Evolutionary conservation across 805 yeast genomes (phyloP).

Genomic region (Pichia paraexigua): DNA sequence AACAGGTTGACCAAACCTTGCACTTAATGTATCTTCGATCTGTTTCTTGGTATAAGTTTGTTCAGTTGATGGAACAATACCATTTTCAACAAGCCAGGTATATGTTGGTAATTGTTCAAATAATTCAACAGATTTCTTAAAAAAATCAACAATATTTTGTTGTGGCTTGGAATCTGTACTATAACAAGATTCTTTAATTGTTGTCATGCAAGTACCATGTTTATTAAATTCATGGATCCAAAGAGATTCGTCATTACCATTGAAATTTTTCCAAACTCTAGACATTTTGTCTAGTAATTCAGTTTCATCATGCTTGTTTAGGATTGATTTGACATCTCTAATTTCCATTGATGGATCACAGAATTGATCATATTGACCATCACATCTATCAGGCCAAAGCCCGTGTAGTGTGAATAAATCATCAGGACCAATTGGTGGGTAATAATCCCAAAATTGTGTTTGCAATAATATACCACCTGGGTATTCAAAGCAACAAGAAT

Average conservation of each 20-base stretch:
- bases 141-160: constrained; percentile 62
- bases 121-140: constrained; percentile 48
- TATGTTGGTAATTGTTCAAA: constrained; percentile 58
- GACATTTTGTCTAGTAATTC: constrained; percentile 52
- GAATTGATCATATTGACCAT: constrained; percentile 72
- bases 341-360: constrained; percentile 60
- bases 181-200: constrained; percentile 70
- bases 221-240: constrained; percentile 94
- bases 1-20: constrained; percentile 48
- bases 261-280: constrained; percentile 63
- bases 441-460: constrained; percentile 92
- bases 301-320: constrained; percentile 38
- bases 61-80: constrained; percentile 58
- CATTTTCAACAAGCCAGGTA: constrained; percentile 55
- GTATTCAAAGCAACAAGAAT: constrained; percentile 77
- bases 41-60: constrained; percentile 50
- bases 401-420: constrained; percentile 78
- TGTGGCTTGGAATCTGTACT: constrained; percentile 21
- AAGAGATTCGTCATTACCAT: constrained; percentile 56
- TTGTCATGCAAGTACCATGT: constrained; percentile 88
- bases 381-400: constrained; percentile 83
- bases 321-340: constrained; percentile 37
- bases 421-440: constrained; percentile 63
- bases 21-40: constrained; percentile 43
- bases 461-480: constrained; percentile 79